These are phyloP conservation scores for Vachellia pachyceras DNA, from an alignment of 306 rosid species.

Conservation along the genomic window DNA sequence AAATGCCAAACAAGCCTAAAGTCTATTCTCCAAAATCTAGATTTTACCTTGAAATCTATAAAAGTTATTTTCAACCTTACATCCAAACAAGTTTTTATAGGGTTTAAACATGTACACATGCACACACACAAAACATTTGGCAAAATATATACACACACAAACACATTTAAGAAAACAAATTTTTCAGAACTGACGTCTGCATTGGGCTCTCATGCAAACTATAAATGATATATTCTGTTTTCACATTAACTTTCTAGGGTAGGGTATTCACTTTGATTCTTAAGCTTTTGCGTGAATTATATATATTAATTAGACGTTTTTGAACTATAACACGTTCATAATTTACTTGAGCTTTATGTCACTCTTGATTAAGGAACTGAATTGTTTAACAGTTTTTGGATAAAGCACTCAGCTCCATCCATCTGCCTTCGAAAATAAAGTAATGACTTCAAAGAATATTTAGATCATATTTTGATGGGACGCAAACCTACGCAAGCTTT, in stretches of 20 bases:
- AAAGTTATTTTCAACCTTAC: too few species aligned
- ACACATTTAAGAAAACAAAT: too few species aligned
- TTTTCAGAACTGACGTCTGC: slow-evolving; percentile 18
- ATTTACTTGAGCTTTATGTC: slow-evolving; percentile 32
- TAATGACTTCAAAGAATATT: neutral
- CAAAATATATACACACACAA: too few species aligned
- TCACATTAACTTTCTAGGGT: neutral
- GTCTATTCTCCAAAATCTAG: too few species aligned
- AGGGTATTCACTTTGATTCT: slow-evolving; percentile 12
- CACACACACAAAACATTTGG: too few species aligned
- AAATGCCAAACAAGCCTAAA: too few species aligned
- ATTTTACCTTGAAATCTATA: too few species aligned
- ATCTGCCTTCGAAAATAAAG: neutral
- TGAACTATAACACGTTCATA: slow-evolving; percentile 47
- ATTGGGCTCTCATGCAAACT: slow-evolving; percentile 64
- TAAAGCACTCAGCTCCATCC: neutral
- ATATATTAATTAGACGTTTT: neutral
- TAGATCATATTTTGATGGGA: slow-evolving; percentile 7
- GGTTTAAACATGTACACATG: too few species aligned
- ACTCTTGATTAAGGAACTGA: neutral
- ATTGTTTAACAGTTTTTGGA: neutral
- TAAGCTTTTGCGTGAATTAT: neutral
- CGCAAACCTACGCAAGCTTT: neutral
- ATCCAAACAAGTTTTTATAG: too few species aligned
- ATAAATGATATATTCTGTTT: slow-evolving; percentile 16